A percentile compares a stretch with the other conserved stretches of the same genome.
Conservation (phyloP, 169 alveolate species). For the Plasmodium relictum region DNA sequence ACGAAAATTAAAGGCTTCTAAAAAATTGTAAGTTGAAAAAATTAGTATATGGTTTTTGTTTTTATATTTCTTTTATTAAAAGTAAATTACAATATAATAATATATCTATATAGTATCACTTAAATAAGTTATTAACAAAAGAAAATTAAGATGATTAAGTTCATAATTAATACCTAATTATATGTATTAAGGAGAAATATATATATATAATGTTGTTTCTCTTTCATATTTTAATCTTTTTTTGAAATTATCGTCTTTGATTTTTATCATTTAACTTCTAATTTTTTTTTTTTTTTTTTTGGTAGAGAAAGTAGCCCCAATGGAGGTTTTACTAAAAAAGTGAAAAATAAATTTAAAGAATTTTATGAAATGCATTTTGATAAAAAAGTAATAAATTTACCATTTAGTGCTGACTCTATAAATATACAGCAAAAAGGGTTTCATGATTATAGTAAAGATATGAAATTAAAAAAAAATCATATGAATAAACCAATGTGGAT, state of each 20-base stretch:
- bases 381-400: slow-evolving; percentile 77
- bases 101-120: neutral
- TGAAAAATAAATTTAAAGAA: slow-evolving; percentile 50
- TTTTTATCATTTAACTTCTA: neutral
- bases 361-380: slow-evolving; percentile 72
- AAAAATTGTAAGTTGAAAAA: slow-evolving; percentile 46
- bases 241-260: too few species aligned
- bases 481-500: slow-evolving; percentile 92
- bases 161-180: neutral
- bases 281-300: neutral
- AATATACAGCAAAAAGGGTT: slow-evolving; percentile 86
- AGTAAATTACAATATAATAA: neutral
- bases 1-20: slow-evolving; percentile 63
- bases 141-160: neutral
- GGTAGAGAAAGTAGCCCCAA: slow-evolving; percentile 2
- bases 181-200: slow-evolving; percentile 13
- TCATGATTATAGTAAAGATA: slow-evolving; percentile 87
- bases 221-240: neutral
- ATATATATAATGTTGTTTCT: slow-evolving; percentile 2
- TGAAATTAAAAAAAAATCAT: slow-evolving; percentile 88
- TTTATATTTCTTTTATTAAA: neutral
- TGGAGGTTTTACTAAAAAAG: slow-evolving; percentile 34
- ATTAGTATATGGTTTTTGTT: neutral
- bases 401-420: slow-evolving; percentile 88
- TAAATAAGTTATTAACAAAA: neutral